These are phyloP conservation scores for Plasmodium malariae DNA, from an alignment of 169 alveolate genomes.

Conservation along the genomic window DNA sequence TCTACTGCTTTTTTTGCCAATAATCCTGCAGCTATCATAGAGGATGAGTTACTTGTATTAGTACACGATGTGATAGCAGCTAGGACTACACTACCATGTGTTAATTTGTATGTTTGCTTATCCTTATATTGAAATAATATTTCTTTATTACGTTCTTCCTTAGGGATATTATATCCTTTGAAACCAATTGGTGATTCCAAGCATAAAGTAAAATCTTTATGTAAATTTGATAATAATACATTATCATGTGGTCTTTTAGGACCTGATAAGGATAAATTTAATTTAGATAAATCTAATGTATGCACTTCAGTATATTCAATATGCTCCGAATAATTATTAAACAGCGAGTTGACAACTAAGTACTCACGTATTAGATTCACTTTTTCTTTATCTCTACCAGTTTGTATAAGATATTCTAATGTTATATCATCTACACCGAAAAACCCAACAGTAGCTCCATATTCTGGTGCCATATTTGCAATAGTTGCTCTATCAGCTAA, in stretches of 20 bases:
- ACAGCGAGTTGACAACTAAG: slow-evolving; percentile 77
- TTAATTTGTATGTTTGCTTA: slow-evolving; percentile 82
- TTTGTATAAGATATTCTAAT: slow-evolving; percentile 90
- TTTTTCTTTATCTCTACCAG: slow-evolving; percentile 92
- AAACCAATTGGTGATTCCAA: slow-evolving; percentile 86
- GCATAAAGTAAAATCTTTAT: slow-evolving; percentile 88
- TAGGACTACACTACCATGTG: slow-evolving; percentile 95
- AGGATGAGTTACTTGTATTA: slow-evolving; percentile 97
- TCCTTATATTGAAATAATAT: slow-evolving; percentile 79
- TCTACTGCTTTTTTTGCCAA: slow-evolving; percentile 95
- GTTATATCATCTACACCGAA: slow-evolving; percentile 96
- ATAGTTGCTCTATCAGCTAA: slow-evolving; percentile 96
- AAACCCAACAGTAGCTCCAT: slow-evolving; percentile 98
- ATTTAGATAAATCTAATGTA: slow-evolving; percentile 93
- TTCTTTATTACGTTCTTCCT: slow-evolving; percentile 73
- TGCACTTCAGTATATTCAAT: slow-evolving; percentile 84
- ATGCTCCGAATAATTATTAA: slow-evolving; percentile 63
- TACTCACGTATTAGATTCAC: slow-evolving; percentile 91
- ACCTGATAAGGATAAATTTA: slow-evolving; percentile 95
- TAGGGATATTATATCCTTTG: slow-evolving; percentile 87
- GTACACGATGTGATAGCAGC: slow-evolving; percentile 98
- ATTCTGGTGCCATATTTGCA: slow-evolving; percentile 98
- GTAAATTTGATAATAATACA: slow-evolving; percentile 90
- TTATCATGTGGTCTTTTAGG: slow-evolving; percentile 98
- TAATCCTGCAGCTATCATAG: slow-evolving; percentile 98